phyloP scores from a whole-genome alignment of 2,329 filamentous ascomycete genomes.

The Hymenoscyphus fructigenus region DNA sequence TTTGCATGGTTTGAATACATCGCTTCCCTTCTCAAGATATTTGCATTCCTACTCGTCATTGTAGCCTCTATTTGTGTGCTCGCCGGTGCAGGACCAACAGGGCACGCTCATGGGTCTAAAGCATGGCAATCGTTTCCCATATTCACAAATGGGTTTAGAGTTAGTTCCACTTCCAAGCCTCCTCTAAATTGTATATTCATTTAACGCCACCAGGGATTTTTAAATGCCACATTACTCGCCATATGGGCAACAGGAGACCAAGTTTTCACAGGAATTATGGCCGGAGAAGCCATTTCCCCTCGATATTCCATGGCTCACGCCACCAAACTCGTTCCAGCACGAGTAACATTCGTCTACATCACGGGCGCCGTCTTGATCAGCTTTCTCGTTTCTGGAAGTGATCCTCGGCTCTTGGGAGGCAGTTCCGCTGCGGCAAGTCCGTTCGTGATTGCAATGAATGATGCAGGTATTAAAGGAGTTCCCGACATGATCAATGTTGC shows the following conservation, averaged over 20 bases:
- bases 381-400: constrained; percentile 25
- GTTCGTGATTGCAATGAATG: constrained; percentile 23
- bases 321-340: constrained; percentile 18
- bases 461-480: constrained; percentile 21
- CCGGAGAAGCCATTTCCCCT: constrained; percentile 19
- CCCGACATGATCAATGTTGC: constrained; percentile 22
- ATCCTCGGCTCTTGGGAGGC: constrained; percentile 20
- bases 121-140: constrained; percentile 37
- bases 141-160: constrained; percentile 40
- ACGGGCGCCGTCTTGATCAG: constrained; percentile 17
- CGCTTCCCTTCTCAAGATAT: constrained; percentile 40
- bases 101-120: constrained; percentile 35
- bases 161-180: neutral
- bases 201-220: constrained; percentile 27
- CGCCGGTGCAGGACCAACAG: constrained; percentile 41
- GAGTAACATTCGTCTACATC: constrained; percentile 17
- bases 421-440: constrained; percentile 23
- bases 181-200: neutral
- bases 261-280: constrained; percentile 35
- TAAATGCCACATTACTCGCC: constrained; percentile 26
- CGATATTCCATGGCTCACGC: constrained; percentile 21
- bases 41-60: constrained; percentile 40
- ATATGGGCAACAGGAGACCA: constrained; percentile 26
- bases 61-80: constrained; percentile 40
- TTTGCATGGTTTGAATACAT: constrained; percentile 42